Percentiles rank a stretch among this genome's conserved stretches.
Evolutionary conservation across 371 early-diverging fungal genomes (phyloP).

Genomic region (Zopfochytrium polystomum): DNA sequence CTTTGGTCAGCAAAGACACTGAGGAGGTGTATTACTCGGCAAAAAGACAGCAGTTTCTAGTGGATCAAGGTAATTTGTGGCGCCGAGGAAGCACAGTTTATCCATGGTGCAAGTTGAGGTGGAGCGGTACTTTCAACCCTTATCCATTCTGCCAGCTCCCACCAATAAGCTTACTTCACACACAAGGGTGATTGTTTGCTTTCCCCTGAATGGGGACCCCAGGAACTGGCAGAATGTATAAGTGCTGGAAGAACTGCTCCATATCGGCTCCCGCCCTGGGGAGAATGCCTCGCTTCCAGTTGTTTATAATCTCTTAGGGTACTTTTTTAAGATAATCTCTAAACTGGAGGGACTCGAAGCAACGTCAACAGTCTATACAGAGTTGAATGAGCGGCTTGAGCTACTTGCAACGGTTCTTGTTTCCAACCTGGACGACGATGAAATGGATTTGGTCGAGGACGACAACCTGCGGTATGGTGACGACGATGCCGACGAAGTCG

Average conservation of each 20-base stretch:
- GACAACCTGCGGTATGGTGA: background rate
- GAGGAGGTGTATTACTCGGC: constrained; percentile 99
- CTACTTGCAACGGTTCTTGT: constrained; percentile 84
- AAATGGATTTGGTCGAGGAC: constrained; percentile 46
- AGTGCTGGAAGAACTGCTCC: too few relatives aligned
- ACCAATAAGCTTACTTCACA: too few relatives aligned
- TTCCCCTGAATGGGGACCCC: too few relatives aligned
- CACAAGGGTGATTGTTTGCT: too few relatives aligned
- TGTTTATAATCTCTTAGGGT: constrained; percentile 16
- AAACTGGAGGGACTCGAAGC: constrained; percentile 77
- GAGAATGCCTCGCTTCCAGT: background rate
- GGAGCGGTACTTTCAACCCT: too few relatives aligned
- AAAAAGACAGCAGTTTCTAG: constrained; percentile 97
- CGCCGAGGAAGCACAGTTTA: too few relatives aligned
- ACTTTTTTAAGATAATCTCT: constrained; percentile 43
- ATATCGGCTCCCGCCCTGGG: too few relatives aligned
- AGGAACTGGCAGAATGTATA: too few relatives aligned
- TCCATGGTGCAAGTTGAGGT: too few relatives aligned
- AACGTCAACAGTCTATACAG: constrained; percentile 69
- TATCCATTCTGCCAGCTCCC: too few relatives aligned
- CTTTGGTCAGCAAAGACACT: constrained; percentile 96
- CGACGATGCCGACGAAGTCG: constrained; percentile 11
- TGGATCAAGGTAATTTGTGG: constrained; percentile 87
- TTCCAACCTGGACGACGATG: constrained; percentile 22
- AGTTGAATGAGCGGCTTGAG: constrained; percentile 79